These are phyloP conservation scores for Posidonia australis DNA, from an alignment of 106 monocot genomes.

Conservation along the genomic window DNA sequence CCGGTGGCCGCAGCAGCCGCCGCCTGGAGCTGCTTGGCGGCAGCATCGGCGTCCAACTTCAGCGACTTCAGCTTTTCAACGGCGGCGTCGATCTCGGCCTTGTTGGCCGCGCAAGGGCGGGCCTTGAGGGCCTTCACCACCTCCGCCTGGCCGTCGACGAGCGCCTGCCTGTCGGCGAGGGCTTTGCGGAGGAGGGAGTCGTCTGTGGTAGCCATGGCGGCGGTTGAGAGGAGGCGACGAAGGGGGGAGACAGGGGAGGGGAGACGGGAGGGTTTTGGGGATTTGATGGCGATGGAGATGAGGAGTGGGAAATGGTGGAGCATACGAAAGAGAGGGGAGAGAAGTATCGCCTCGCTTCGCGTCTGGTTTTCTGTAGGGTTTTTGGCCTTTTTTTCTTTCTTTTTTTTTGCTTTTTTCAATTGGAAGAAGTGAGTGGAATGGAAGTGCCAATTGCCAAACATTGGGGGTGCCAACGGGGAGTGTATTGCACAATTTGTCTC, in stretches of 20 bases:
- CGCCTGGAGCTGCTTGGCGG: conserved; percentile 45
- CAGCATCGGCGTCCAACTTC: conserved; percentile 46
- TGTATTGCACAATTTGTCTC: no score
- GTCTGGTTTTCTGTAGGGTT: not conserved
- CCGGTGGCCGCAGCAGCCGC: conserved; percentile 11
- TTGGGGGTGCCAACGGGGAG: no score
- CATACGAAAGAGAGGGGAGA: not conserved
- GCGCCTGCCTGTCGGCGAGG: conserved; percentile 39
- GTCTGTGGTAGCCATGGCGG: not conserved
- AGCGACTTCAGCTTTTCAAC: conserved; percentile 53
- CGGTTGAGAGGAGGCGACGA: not conserved
- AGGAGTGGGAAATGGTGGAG: not conserved
- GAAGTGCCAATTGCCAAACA: no score
- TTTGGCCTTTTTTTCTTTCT: no score
- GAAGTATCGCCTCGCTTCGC: conserved; percentile 23
- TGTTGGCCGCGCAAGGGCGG: conserved; percentile 10
- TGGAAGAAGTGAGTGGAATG: no score
- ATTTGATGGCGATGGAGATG: not conserved
- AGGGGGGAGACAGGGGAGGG: conserved; percentile 6
- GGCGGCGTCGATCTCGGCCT: conserved; percentile 49
- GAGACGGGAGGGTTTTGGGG: conserved; percentile 11
- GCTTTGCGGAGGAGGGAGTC: conserved; percentile 41
- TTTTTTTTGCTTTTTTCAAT: no score
- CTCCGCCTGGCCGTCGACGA: conserved; percentile 49
- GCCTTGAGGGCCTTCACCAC: conserved; percentile 50